Conservation (phyloP, 2,329 filamentous ascomycete genomes). For the Ilyonectria sp. region DNA sequence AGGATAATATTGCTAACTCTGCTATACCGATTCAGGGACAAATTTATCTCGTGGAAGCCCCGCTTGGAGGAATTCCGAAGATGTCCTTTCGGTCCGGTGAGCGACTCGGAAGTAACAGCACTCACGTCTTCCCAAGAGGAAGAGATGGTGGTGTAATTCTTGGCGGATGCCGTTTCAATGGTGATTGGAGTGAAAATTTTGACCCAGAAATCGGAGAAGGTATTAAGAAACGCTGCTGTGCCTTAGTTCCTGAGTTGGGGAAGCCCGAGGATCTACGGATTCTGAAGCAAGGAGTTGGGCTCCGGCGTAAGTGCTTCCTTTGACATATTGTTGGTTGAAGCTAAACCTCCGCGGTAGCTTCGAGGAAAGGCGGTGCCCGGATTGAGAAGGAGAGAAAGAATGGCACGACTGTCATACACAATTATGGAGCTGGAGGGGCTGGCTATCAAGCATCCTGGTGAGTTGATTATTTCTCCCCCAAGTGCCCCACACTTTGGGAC, state of each 20-base stretch:
- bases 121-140: not conserved
- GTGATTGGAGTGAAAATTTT: conserved; percentile 50
- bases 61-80: conserved; percentile 52
- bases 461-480: not conserved
- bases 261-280: conserved; percentile 51
- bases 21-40: conserved; percentile 36
- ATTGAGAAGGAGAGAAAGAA: conserved; percentile 48
- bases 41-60: conserved; percentile 55
- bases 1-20: no score
- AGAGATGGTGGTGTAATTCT: conserved; percentile 2
- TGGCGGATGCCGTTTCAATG: conserved; percentile 50
- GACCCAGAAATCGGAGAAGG: conserved; percentile 50
- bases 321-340: no score
- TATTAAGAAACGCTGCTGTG: conserved; percentile 53
- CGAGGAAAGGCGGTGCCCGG: conserved; percentile 48
- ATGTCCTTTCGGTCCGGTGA: conserved; percentile 59
- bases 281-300: conserved; percentile 51
- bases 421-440: conserved; percentile 47
- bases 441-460: conserved; percentile 49
- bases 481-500: no score
- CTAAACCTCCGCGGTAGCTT: not conserved
- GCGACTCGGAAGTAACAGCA: not conserved
- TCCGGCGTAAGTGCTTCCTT: conserved; percentile 39
- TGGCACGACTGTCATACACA: conserved; percentile 44
- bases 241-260: conserved; percentile 52